Evolutionary conservation across 2,329 filamentous ascomycete genomes (phyloP), one percentile per base, ranked within the genome.

Genomic region (Talaromyces sp.): DNA sequence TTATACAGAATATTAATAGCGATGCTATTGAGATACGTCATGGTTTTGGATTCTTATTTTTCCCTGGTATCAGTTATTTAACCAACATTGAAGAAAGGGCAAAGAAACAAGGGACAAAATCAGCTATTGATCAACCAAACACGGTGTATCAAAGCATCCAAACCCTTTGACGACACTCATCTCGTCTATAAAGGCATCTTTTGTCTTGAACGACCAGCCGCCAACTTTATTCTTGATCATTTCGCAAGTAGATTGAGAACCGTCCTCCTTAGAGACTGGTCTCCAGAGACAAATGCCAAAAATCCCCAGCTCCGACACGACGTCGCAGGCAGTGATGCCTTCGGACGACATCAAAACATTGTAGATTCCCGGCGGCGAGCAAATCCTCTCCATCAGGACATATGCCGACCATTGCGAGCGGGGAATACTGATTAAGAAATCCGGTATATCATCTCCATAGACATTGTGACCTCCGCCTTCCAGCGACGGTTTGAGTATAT

Each of bases 91-190:
- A n/a, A n/a, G n/a, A n/a, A n/a, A n/a, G n/a, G n/a, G n/a, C n/a
- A n/a, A n/a, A n/a, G n/a, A n/a, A n/a, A n/a, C n/a, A n/a, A n/a
- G n/a, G 5, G 41, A 46, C 8, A 51, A 14, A 51, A 4, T 49
- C 17, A 27, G 14, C 38, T 57, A 55, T 17, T 26, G 50, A 46
- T 60, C 58, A 52, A 73, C 60, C 53, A 77, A 62, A 2, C 64
- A 68, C 17, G 77, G 77, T 51, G 75, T 76, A 63, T 80, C 78
- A 67, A 80, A 80, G 58, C 75, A 78, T 3, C 78, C 77, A 66
- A 77, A 77, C 0, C 78, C 77, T 62, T 80, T 81, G 3, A 79
- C 74, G 31, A 80, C 77, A 63, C 75, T 80, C 77, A 81, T 80
- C 62, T 80, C 77, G 58, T 80, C 65, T 2, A 79, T 64, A 24